Percentiles rank a stretch among this genome's conserved stretches.
These are phyloP conservation scores for Umbelopsis ramanniana DNA, from an alignment of 192 early-diverging fungal genomes.

Conservation along the genomic window DNA sequence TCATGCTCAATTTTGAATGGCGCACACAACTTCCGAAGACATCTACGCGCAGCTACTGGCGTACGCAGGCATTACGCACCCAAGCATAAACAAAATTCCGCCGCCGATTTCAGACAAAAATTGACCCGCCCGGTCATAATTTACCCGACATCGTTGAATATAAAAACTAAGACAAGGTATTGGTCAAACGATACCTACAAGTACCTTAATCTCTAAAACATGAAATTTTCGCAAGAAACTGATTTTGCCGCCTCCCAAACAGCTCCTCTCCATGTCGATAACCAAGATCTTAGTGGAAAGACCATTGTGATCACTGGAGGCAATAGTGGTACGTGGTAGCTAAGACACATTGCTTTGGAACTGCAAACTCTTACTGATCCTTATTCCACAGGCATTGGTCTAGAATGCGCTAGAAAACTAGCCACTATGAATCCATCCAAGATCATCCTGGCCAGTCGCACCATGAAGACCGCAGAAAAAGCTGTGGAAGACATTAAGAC, in stretches of 20 bases:
- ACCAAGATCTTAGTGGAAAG: conserved; percentile 31
- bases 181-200: neutral
- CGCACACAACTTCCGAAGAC: too few relatives aligned
- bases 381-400: conserved; percentile 27
- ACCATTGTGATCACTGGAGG: conserved; percentile 34
- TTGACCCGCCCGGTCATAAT: too few relatives aligned
- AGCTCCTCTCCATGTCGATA: neutral
- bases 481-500: conserved; percentile 9
- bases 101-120: too few relatives aligned
- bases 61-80: too few relatives aligned
- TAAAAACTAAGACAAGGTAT: too few relatives aligned
- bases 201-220: neutral
- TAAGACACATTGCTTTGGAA: too few relatives aligned
- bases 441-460: conserved; percentile 35
- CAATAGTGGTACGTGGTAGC: conserved; percentile 28
- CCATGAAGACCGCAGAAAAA: conserved; percentile 22
- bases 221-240: neutral
- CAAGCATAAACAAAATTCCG: too few relatives aligned
- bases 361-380: too few relatives aligned
- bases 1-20: too few relatives aligned
- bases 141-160: too few relatives aligned
- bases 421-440: conserved; percentile 26
- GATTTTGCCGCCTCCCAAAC: neutral
- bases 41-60: too few relatives aligned
- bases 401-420: conserved; percentile 24